Conservation (phyloP, 1,284 basidiomycete genomes). For the Cerrena zonata region DNA sequence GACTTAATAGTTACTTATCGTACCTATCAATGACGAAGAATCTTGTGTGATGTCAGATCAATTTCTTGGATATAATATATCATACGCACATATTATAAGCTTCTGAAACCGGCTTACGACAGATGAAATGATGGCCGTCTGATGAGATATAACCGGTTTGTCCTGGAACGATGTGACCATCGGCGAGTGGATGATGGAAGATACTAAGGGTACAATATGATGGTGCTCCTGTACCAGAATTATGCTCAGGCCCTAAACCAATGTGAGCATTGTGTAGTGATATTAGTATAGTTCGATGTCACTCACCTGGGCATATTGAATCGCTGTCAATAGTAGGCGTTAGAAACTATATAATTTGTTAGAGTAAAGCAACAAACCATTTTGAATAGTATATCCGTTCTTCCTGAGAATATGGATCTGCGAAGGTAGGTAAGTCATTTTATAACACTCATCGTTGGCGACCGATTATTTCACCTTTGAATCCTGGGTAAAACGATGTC, state of each 20-base stretch:
- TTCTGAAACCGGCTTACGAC: conserved; percentile 50
- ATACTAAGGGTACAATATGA: conserved; percentile 52
- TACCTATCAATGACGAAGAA: no score
- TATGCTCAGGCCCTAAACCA: conserved; percentile 53
- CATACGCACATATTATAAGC: conserved; percentile 60
- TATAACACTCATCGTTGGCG: neutral
- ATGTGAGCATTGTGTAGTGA: no score
- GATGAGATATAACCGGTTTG: conserved; percentile 47
- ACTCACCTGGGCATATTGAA: conserved; percentile 51
- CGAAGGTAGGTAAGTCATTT: no score
- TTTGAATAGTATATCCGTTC: conserved; percentile 48
- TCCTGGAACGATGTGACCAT: conserved; percentile 20
- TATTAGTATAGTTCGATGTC: no score
- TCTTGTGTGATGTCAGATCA: no score
- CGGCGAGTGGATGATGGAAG: conserved; percentile 42
- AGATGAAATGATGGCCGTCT: conserved; percentile 51
- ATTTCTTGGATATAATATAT: no score
- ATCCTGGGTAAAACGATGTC: conserved; percentile 28
- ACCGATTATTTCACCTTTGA: conserved; percentile 24
- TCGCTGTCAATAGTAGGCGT: no score
- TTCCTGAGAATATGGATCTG: conserved; percentile 56
- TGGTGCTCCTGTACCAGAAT: conserved; percentile 30
- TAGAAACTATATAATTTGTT: no score
- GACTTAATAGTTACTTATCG: no score
- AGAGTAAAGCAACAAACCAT: conserved; percentile 43